Evolutionary conservation across 805 yeast species (phyloP).

Genomic region (Barnettozyma populi): DNA sequence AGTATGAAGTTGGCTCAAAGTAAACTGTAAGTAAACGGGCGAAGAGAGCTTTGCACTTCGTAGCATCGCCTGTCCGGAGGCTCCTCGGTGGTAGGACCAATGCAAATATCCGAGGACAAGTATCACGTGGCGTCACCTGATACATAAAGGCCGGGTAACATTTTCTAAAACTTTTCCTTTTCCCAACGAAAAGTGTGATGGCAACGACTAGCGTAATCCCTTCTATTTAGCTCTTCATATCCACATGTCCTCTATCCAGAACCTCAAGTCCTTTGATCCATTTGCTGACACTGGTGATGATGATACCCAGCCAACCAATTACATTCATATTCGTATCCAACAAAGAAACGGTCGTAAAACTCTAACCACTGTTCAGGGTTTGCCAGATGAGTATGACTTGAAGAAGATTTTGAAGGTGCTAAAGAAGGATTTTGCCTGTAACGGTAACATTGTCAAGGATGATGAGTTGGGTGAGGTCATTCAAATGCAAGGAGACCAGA

Average conservation of each 20-base stretch:
- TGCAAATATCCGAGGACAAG: no score
- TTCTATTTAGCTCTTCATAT: neutral
- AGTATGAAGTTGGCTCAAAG: neutral
- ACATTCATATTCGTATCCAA: constrained; percentile 97
- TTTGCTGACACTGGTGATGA: constrained; percentile 99
- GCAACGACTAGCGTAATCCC: neutral
- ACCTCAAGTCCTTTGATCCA: constrained; percentile 52
- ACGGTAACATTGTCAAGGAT: constrained; percentile 96
- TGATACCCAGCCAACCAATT: constrained; percentile 92
- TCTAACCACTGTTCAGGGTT: constrained; percentile 96
- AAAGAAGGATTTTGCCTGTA: constrained; percentile 98
- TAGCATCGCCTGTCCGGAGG: neutral
- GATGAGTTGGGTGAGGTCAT: constrained; percentile 94
- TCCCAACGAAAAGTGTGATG: neutral
- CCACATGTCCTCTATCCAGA: constrained; percentile 1
- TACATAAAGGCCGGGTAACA: neutral
- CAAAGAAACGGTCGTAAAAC: constrained; percentile 99
- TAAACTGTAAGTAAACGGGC: no score
- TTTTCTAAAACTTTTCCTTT: neutral
- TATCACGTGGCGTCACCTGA: neutral
- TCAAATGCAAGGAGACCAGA: constrained; percentile 98
- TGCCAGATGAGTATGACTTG: constrained; percentile 90
- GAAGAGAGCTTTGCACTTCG: neutral
- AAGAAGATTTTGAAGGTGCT: constrained; percentile 89
- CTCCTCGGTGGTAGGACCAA: no score